These are phyloP conservation scores for Warburgia ugandensis DNA, from an alignment of 164 flowering plant species.

Conservation along the genomic window DNA sequence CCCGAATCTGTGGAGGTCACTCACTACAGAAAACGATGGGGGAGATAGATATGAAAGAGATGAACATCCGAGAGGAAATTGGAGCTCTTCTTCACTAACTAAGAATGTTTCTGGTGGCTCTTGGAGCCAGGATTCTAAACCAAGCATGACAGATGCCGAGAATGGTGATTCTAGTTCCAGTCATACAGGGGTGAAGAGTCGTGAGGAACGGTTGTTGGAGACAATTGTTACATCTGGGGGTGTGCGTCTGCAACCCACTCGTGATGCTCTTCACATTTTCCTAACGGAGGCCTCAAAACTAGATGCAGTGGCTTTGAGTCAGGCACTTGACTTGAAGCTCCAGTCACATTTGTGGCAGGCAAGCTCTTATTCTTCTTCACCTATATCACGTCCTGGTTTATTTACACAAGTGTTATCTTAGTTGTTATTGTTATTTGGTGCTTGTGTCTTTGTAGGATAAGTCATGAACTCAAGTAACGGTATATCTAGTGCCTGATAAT, in stretches of 20 bases:
- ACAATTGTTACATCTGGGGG: conserved; percentile 92
- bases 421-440: too few relatives aligned
- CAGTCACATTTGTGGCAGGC: conserved; percentile 93
- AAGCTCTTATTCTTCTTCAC: conserved; percentile 1
- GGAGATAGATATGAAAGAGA: conserved; percentile 49
- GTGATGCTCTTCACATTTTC: conserved; percentile 84
- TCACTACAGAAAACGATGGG: conserved; percentile 54
- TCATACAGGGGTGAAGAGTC: conserved; percentile 42
- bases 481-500: too few relatives aligned
- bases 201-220: conserved; percentile 82
- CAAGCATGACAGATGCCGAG: conserved; percentile 21
- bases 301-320: conserved; percentile 67
- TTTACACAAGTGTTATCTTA: too few relatives aligned
- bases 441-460: too few relatives aligned
- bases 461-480: too few relatives aligned
- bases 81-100: conserved; percentile 32
- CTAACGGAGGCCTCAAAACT: conserved; percentile 77
- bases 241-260: conserved; percentile 90
- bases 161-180: conserved; percentile 45
- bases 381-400: not conserved
- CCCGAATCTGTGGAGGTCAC: conserved; percentile 70
- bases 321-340: conserved; percentile 78
- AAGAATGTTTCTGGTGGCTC: conserved; percentile 37
- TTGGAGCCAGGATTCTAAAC: conserved; percentile 55
- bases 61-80: conserved; percentile 30